A percentile compares a stretch with the other conserved stretches of the same genome.
Conservation (phyloP, 306 rosid species). For the Ochetophila trinervis region DNA sequence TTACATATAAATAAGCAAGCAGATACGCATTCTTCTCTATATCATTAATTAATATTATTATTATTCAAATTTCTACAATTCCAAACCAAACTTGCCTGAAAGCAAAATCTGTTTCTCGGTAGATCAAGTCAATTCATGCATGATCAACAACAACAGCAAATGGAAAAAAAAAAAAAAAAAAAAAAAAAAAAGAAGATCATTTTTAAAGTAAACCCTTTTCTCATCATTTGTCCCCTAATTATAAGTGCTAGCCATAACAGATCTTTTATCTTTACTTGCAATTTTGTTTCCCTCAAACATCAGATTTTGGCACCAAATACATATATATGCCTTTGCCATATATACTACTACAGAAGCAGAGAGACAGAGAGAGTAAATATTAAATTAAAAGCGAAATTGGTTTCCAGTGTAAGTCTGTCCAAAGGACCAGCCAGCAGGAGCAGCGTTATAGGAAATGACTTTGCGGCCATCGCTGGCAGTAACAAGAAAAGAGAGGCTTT, state of each 20-base stretch:
- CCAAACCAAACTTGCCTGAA: constrained; percentile 11
- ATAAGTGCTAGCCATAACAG: not conserved
- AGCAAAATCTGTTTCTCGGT: not conserved
- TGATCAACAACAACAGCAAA: no score
- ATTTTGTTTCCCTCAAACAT: not conserved
- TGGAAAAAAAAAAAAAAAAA: no score
- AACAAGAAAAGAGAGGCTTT: constrained; percentile 69
- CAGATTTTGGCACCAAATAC: not conserved
- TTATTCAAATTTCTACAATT: no score
- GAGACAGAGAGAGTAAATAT: not conserved
- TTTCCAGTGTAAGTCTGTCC: constrained; percentile 74
- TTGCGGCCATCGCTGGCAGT: constrained; percentile 58
- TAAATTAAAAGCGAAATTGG: constrained; percentile 46
- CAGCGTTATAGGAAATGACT: constrained; percentile 56
- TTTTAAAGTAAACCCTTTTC: no score
- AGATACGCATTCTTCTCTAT: no score
- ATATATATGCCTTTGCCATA: not conserved
- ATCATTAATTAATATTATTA: no score
- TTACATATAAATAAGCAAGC: no score
- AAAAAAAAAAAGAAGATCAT: no score
- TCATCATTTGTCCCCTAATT: not conserved
- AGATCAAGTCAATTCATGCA: no score
- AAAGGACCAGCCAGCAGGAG: constrained; percentile 68
- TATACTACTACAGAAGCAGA: not conserved
- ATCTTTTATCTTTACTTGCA: not conserved